Base-by-base conservation (phyloP, 2,329 filamentous ascomycete species). In the Clathrospora elynae region DNA sequence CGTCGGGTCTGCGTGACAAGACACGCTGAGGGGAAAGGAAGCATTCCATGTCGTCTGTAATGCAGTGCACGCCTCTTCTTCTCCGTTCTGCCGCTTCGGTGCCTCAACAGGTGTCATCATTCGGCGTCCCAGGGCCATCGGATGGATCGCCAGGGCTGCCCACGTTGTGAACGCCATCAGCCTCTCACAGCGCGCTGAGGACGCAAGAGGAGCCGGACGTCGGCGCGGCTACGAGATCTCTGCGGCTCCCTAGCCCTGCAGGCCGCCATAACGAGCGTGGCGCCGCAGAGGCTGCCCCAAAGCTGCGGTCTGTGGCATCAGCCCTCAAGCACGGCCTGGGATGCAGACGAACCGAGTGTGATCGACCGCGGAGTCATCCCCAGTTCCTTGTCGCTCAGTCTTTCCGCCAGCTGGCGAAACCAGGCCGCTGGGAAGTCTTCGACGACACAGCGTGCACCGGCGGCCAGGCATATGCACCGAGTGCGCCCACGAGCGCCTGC, bases 221-320 rank as follows among this genome's bases (percentile, higher is more conserved):
- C 46, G 55, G 50, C 49, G 56, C 55, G 60, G 55, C 53, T 60
- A 53, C 49, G 54, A 56, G 51, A 57, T 58, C 55, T 58, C 47
- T 55, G 45, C 42, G 40, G 35, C 18, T 9, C 34, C 50, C 40
- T 46, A 43, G 52, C 47, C 32, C 36, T 57, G 53, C 51, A 53
- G 9, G 17, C 26, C 35, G 30, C 56, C 50, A 35, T 22, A 53
- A 35, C 25, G 30, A 49, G 55, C 40, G 41, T 54, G 49, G 51
- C 50, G 58, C 51, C 46, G 46, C 49, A 49, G 48, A 61, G 47
- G 46, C 48, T 49, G 55, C 52, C 56, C 61, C 58, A 61, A 58
- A 50, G 44, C 55, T 39, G 48, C 44, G 49, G 53, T 53, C 45
- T 43, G 49, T 55, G 51, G 49, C 51, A 54, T 51, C 48, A 51